Evolutionary conservation across 768 basidiomycete genomes (phyloP), one percentile per base, ranked within the genome.

Genomic region (Auricularia auricula-judae): DNA sequence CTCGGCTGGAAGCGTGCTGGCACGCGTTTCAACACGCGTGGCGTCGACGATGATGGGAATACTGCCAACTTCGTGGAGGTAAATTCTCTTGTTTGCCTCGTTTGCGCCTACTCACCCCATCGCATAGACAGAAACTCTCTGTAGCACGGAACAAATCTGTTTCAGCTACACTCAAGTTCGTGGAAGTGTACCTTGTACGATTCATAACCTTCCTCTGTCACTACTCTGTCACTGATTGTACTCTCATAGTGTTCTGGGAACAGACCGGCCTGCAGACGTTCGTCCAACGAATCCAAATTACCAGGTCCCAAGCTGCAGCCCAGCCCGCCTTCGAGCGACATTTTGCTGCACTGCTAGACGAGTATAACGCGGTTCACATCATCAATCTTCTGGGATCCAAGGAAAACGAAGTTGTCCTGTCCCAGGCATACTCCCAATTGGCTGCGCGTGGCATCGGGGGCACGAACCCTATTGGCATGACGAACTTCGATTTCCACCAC

Each of bases 271-370:
- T 95, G 47, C 93, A 95, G 72, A 95, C 96, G 0, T 94, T 99
- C 71, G 91, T 93, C 43, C 93, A 93, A 68, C 85, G 86, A 64
- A 93, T 99, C 51, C 94, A 98, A 72, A 92, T 99, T 66, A 95
- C 93, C 12, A 87, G 95, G 12, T 96, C 97, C 1, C 88, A 92
- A 69, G 72, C 75, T 47, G 93, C 94, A 3, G 95, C 95, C 0
- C 96, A 98, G 69, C 95, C 95, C 7, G 97, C 97, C 1, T 99
- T 99, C 71, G 91, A 98, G 68, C 86, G 91, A 44, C 97, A 99
- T 76, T 91, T 98, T 65, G 81, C 86, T 10, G 87, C 93, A 64
- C 77, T 98, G 43, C 83, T 88, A 67, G 87, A 93, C 68, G 87
- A 93, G 70, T 98, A 99, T 70, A 86, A 86, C 3, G 80, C 85